Conservation (phyloP, 2,329 filamentous ascomycete genomes). For the Microsporum audouinii region DNA sequence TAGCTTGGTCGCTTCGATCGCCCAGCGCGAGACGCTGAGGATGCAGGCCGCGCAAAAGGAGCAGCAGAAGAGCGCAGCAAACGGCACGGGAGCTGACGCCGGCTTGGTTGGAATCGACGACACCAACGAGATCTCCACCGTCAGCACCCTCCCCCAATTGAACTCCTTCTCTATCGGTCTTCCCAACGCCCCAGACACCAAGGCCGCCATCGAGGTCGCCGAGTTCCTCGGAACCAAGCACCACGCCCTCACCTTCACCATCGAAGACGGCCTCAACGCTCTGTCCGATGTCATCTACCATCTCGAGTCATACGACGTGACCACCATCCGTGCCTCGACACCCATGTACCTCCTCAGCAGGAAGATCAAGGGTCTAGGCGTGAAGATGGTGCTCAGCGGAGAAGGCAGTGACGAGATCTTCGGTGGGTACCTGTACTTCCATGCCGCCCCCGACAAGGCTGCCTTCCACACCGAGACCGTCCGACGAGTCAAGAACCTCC, state of each 20-base stretch:
- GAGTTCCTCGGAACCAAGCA: constrained; percentile 96
- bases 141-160: constrained; percentile 84
- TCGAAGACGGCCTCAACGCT: constrained; percentile 93
- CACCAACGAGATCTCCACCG: constrained; percentile 74
- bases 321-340: constrained; percentile 93
- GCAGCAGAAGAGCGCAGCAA: constrained; percentile 26
- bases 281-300: constrained; percentile 97
- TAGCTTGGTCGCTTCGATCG: constrained; percentile 86
- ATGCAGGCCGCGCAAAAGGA: constrained; percentile 44
- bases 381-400: constrained; percentile 98
- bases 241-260: constrained; percentile 95
- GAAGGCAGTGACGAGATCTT: constrained; percentile 98
- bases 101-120: constrained; percentile 85
- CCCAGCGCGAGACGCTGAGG: constrained; percentile 78
- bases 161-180: constrained; percentile 99
- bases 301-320: constrained; percentile 95
- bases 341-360: constrained; percentile 96
- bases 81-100: constrained; percentile 32
- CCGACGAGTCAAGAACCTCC: constrained; percentile 88
- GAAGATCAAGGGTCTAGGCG: constrained; percentile 98
- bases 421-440: constrained; percentile 97
- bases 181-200: constrained; percentile 81
- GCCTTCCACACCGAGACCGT: constrained; percentile 96
- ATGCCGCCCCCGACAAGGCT: constrained; percentile 77
- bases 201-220: constrained; percentile 83